Evolutionary conservation across 768 basidiomycete species (phyloP).

Genomic region (Dioszegia hungarica): DNA sequence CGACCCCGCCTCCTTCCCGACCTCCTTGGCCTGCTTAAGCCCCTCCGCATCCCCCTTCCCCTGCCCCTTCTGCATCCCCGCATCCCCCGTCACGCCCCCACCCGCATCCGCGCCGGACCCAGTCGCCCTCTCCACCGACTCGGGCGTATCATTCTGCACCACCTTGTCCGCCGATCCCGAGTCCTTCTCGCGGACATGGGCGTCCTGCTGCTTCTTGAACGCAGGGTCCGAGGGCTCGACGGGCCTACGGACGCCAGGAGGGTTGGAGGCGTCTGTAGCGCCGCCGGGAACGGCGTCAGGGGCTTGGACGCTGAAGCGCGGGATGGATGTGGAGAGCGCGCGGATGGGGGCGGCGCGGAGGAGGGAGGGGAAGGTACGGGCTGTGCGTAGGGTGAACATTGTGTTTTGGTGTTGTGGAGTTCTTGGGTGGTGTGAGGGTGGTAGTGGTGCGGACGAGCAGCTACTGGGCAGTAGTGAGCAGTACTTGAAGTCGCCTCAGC

Average conservation of each 20-base stretch:
- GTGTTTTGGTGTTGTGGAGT: too few species aligned
- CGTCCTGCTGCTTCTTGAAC: not conserved
- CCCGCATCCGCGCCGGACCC: not conserved
- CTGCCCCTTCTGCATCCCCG: constrained; percentile 1
- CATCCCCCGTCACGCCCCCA: not conserved
- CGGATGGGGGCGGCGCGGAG: not conserved
- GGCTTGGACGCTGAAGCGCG: not conserved
- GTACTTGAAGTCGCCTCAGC: too few species aligned
- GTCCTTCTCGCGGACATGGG: constrained; percentile 1
- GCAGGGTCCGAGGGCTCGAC: constrained; percentile 3
- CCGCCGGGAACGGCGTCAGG: not conserved
- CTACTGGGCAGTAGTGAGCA: too few species aligned
- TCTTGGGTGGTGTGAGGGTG: too few species aligned
- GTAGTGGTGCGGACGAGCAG: too few species aligned
- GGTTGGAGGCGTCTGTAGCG: not conserved
- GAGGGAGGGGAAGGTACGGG: not conserved
- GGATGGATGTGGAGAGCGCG: not conserved
- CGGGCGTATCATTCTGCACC: not conserved
- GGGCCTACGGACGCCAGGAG: constrained; percentile 2
- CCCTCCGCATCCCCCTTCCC: not conserved
- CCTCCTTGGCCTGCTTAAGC: constrained; percentile 2
- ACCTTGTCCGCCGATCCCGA: constrained; percentile 1
- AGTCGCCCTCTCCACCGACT: not conserved
- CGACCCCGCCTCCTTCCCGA: constrained; percentile 1
- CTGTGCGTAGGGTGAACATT: not conserved